A percentile compares a stretch with the other conserved stretches of the same genome.
Conservation (phyloP, 352 stramenopile species). For the Phytophthora sp. region DNA sequence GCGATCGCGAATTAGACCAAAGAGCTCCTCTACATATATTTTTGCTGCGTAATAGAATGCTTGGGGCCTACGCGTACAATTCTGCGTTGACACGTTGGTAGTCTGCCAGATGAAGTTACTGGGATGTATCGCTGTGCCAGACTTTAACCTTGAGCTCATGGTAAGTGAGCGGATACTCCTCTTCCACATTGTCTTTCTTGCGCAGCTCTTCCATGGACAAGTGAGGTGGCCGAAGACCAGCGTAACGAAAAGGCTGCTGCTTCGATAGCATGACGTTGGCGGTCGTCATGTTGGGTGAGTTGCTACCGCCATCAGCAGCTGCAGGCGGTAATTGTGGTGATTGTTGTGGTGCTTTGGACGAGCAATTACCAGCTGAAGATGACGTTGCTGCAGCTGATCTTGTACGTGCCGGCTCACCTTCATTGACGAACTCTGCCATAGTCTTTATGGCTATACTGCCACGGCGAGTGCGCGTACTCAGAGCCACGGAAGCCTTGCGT, state of each 20-base stretch:
- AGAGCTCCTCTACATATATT: slow-evolving; percentile 15
- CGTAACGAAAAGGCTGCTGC: slow-evolving; percentile 78
- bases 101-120: slow-evolving; percentile 14
- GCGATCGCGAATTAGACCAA: slow-evolving; percentile 29
- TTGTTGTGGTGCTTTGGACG: slow-evolving; percentile 18
- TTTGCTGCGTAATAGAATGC: slow-evolving; percentile 43
- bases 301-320: slow-evolving; percentile 19
- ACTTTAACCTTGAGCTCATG: slow-evolving; percentile 87
- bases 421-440: slow-evolving; percentile 8
- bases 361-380: background rate
- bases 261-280: slow-evolving; percentile 58
- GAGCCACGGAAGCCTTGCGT: slow-evolving; percentile 24
- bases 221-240: slow-evolving; percentile 61
- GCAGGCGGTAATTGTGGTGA: slow-evolving; percentile 2
- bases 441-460: slow-evolving; percentile 11
- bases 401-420: slow-evolving; percentile 8
- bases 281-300: slow-evolving; percentile 38
- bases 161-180: slow-evolving; percentile 89
- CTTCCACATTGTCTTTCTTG: slow-evolving; percentile 86
- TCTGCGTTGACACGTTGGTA: background rate
- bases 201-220: slow-evolving; percentile 81
- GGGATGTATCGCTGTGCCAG: slow-evolving; percentile 57
- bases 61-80: slow-evolving; percentile 20
- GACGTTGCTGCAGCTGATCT: slow-evolving; percentile 13
- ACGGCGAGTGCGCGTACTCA: slow-evolving; percentile 19